A percentile compares a stretch with the other conserved stretches of the same genome.
phyloP scores from a whole-genome alignment of 805 yeast species.

The Danielia reshetovae region DNA sequence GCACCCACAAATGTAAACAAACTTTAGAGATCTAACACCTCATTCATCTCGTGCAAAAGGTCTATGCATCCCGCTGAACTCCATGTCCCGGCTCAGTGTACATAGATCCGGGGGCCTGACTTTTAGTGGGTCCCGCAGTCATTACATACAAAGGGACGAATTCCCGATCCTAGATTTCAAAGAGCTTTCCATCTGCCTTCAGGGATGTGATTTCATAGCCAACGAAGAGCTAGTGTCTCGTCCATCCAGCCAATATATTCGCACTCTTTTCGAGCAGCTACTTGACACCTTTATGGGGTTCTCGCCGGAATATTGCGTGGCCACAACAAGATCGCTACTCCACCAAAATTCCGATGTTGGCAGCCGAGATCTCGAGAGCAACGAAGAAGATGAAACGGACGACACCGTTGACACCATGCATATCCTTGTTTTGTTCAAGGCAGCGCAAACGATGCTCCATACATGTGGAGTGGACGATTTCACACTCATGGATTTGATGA shows the following conservation, averaged over 20 bases:
- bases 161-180: constrained; percentile 60
- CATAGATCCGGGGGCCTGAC: constrained; percentile 4
- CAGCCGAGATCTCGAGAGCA: constrained; percentile 2
- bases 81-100: constrained; percentile 9
- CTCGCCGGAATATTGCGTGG: constrained; percentile 22
- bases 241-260: constrained; percentile 57
- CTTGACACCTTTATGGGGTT: constrained; percentile 59
- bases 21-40: neutral
- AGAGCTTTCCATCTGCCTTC: constrained; percentile 57
- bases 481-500: constrained; percentile 64
- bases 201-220: constrained; percentile 58
- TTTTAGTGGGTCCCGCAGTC: constrained; percentile 1
- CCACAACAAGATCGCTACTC: constrained; percentile 20
- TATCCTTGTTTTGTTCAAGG: constrained; percentile 55
- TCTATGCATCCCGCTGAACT: neutral
- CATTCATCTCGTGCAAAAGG: neutral
- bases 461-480: constrained; percentile 79
- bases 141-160: constrained; percentile 31
- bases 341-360: constrained; percentile 6
- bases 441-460: constrained; percentile 57
- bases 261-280: constrained; percentile 54
- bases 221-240: constrained; percentile 54
- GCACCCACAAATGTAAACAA: constrained; percentile 1
- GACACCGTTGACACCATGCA: constrained; percentile 30
- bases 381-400: constrained; percentile 10